Evolutionary conservation across 2,329 filamentous ascomycete genomes (phyloP), one percentile per base, ranked within the genome.

Genomic region (Venturiaceae sp.): DNA sequence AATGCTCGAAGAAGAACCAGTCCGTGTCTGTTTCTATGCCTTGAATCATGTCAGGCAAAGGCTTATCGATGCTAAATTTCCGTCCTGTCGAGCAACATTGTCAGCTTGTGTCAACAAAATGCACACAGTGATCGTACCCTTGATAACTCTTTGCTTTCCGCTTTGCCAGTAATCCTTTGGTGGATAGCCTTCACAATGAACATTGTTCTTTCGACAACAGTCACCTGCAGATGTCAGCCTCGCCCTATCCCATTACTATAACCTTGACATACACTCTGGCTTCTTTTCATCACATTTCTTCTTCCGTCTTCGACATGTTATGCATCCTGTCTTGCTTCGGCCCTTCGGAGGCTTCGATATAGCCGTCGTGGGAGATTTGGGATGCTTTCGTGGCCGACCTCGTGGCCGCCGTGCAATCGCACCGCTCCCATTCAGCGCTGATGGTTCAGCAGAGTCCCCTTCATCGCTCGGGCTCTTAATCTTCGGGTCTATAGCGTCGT

Each of bases 181-280:
- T 55, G 89, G 88, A 68, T 95, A 96, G 13, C 91, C 91, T 72
- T 95, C 90, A 68, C 91, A 96, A 13, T 92, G 83, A 13, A 95
- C 89, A 8, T 90, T 90, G 69, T 95, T 96, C 78, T 95, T 96
- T 73, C 94, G 87, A 68, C 91, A 96, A 66, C 95, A 95, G 71
- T 90, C 80, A 65, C 88, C 87, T 90, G 62, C 53, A 53, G 60
- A 63, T 58, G 57, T 72, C 61, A 73, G 68, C 53, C 21, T 28
- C 14, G 3, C 44, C 3, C 30, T 16, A n/a, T 5, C 19, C 13
- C 26, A 50, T 16, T 16, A n/a, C 16, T 16, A 7, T 19, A n/a
- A n/a, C 23, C 19, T 30, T 16, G 5, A 57, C 64, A 57, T 69
- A 75, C 74, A 79, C 44, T 67, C 68, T 37, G 75, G 74, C 63